A percentile compares a stretch with the other conserved stretches of the same genome.
Evolutionary conservation across 1,284 basidiomycete genomes (phyloP).

Genomic region (Melanopsichium pennsylvanicum): DNA sequence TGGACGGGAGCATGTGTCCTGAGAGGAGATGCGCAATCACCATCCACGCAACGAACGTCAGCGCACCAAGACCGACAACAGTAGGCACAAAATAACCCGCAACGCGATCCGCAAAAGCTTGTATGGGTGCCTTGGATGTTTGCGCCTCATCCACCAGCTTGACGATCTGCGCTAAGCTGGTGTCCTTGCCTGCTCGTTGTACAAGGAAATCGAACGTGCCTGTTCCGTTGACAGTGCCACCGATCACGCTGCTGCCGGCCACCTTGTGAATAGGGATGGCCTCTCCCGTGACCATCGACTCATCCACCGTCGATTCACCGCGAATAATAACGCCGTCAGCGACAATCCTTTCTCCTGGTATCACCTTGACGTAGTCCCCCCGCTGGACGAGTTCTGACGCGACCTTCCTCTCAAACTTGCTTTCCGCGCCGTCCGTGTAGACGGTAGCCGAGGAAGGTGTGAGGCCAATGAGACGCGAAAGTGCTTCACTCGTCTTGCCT

Average conservation of each 20-base stretch:
- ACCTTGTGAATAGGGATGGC: conserved; percentile 87
- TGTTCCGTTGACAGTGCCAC: conserved; percentile 94
- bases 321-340: conserved; percentile 90
- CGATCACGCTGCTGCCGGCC: conserved; percentile 83
- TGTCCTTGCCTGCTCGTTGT: conserved; percentile 93
- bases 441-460: conserved; percentile 94
- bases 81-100: conserved; percentile 95
- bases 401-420: conserved; percentile 83
- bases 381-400: conserved; percentile 94
- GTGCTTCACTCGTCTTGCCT: conserved; percentile 92
- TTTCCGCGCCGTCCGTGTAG: conserved; percentile 73
- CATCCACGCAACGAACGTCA: conserved; percentile 89
- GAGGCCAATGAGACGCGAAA: conserved; percentile 94
- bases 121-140: conserved; percentile 96
- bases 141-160: conserved; percentile 97
- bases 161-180: conserved; percentile 94
- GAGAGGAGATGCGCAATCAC: conserved; percentile 73
- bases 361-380: conserved; percentile 89
- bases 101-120: conserved; percentile 92
- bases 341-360: conserved; percentile 95
- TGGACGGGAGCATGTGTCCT: conserved; percentile 74
- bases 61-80: conserved; percentile 80
- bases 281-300: conserved; percentile 97
- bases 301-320: conserved; percentile 88
- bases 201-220: conserved; percentile 96